Evolutionary conservation across 2,329 filamentous ascomycete species (phyloP), one percentile per base, ranked within the genome.

Genomic region (Trichoderma sp.): DNA sequence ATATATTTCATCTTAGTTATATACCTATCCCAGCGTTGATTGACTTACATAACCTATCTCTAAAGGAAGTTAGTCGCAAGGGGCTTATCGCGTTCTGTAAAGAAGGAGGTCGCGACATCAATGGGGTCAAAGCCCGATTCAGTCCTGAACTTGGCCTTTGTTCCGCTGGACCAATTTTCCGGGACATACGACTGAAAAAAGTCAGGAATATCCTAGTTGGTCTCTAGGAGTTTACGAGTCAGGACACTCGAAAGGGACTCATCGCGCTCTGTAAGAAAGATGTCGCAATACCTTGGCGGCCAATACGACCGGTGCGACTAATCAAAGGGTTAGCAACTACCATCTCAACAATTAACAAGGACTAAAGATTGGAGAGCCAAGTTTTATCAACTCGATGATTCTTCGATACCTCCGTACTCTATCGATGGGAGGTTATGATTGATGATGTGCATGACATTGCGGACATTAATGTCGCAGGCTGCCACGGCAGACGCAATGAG

Each of bases 221-320:
- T 92, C 80, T 98, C 95, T 0, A 97, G 76, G 0, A 99, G 84
- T 6, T 92, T 89, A 77, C 94, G 94, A 49, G 93, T 91, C 0
- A 99, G 83, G 2, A 91, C 88, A 11, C 86, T 84, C 0, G 86
- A 93, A 54, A 98, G 81, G 4, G 90, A 86, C 68, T 91, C 87
- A 74, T 98, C 92, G 0, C 85, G 83, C 1, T 94, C 90, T 30
- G 90, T 93, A 91, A 98, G 82, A 99, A 95, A 0, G 95, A 97
- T 0, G 92, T 95, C 0, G 96, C 94, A 5, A 94, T 82, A 21
- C 96, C 96, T 55, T 87, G 85, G 73, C 97, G 92, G 3, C 96
- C 96, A 76, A 97, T 97, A 65, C 96, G 93, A 66, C 92, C 96
- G 73, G 96, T 99, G 70, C 96, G 94, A 71, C 96, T 93, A 24